Evolutionary conservation across 1,139 yeast species (phyloP).

Genomic region (Yamadazyma epiphylla): DNA sequence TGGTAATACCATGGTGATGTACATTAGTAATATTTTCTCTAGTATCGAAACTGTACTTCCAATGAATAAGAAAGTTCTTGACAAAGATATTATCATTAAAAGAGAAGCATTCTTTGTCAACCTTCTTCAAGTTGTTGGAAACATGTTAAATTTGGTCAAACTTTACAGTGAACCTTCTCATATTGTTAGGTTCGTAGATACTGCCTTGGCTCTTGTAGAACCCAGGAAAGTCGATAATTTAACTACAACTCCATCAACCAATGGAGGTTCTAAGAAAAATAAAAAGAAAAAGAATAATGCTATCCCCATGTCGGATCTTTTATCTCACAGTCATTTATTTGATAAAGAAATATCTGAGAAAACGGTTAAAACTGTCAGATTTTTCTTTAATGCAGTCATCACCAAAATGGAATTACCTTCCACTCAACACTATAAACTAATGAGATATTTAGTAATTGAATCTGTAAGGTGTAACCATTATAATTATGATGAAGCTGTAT

Average conservation of each 20-base stretch:
- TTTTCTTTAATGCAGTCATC: constrained; percentile 49
- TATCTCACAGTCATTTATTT: constrained; percentile 66
- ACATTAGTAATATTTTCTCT: constrained; percentile 43
- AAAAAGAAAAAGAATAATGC: constrained; percentile 42
- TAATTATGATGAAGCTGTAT: constrained; percentile 22
- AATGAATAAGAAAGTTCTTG: constrained; percentile 36
- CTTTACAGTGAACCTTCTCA: constrained; percentile 35
- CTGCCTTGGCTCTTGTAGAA: constrained; percentile 41
- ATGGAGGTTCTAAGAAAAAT: constrained; percentile 19
- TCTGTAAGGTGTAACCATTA: constrained; percentile 30
- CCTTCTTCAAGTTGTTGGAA: constrained; percentile 25
- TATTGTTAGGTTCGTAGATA: constrained; percentile 43
- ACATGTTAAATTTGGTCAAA: constrained; percentile 27
- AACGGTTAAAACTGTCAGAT: constrained; percentile 37
- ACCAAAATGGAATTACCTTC: constrained; percentile 54
- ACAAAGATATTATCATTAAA: constrained; percentile 22
- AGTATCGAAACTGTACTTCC: constrained; percentile 55
- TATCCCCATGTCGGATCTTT: constrained; percentile 62
- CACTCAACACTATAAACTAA: constrained; percentile 58
- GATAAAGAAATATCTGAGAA: constrained; percentile 32
- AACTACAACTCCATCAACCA: constrained; percentile 3
- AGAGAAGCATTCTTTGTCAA: constrained; percentile 29
- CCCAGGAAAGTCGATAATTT: constrained; percentile 21
- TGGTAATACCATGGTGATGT: constrained; percentile 47
- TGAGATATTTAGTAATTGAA: constrained; percentile 53